phyloP scores from a whole-genome alignment of 2,329 filamentous ascomycete genomes.

The Thielaviopsis ethacetica region DNA sequence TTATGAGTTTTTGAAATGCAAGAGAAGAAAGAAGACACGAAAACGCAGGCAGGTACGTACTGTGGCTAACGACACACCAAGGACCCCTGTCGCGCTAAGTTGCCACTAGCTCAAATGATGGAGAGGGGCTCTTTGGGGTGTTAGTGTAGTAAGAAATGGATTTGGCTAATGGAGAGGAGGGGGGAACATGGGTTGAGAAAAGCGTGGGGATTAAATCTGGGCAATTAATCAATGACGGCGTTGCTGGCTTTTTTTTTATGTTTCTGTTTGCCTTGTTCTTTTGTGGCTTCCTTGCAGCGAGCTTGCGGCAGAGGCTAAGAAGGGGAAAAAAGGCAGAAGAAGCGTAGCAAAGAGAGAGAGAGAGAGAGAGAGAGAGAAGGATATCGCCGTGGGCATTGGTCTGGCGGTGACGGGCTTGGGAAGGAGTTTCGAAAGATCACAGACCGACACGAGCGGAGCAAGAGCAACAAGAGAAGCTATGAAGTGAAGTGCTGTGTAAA shows the following conservation, averaged over 20 bases:
- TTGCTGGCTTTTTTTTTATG: not conserved
- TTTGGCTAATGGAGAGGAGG: no score
- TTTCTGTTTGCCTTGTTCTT: not conserved
- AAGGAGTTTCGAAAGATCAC: no score
- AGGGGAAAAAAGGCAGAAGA: not conserved
- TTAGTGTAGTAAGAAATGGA: not conserved
- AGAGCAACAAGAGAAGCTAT: no score
- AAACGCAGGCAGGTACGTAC: no score
- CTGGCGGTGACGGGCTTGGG: no score
- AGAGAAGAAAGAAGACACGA: not conserved
- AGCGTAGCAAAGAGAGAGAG: not conserved
- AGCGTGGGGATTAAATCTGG: not conserved
- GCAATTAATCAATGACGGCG: not conserved
- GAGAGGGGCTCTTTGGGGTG: no score
- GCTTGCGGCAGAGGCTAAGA: not conserved
- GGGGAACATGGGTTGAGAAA: not conserved
- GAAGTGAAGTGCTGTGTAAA: no score
- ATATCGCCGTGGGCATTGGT: no score
- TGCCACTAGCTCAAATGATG: not conserved
- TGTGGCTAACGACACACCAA: not conserved
- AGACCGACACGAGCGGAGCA: no score
- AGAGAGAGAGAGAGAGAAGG: no score
- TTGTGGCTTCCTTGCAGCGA: not conserved
- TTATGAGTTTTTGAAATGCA: not conserved
- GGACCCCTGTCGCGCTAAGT: not conserved